Evolutionary conservation across 805 yeast genomes (phyloP).

Genomic region (Ogataea angusta): DNA sequence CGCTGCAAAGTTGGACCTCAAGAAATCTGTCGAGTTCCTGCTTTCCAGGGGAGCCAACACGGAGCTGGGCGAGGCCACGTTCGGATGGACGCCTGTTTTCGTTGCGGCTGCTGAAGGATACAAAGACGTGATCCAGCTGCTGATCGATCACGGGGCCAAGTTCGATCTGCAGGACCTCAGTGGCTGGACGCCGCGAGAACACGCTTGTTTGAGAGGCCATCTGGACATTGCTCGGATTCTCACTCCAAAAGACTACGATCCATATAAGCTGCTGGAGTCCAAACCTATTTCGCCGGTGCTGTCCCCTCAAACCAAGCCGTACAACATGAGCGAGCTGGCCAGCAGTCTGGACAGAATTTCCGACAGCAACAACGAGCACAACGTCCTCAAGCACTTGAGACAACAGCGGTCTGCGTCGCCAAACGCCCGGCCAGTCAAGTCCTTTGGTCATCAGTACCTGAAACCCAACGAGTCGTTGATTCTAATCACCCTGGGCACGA

Average conservation of each 20-base stretch:
- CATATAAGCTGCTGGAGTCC: constrained; percentile 25
- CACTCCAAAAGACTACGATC: constrained; percentile 45
- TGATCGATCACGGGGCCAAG: constrained; percentile 53
- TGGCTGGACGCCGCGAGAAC: constrained; percentile 98
- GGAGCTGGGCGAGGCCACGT: constrained; percentile 71
- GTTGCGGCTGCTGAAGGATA: constrained; percentile 87
- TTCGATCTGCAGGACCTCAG: constrained; percentile 65
- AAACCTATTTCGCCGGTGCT: constrained; percentile 23
- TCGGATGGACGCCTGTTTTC: constrained; percentile 94
- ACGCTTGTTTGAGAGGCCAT: constrained; percentile 89
- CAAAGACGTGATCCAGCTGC: constrained; percentile 48
- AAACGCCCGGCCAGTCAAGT: constrained; percentile 59
- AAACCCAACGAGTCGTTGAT: constrained; percentile 62
- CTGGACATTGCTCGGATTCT: constrained; percentile 62
- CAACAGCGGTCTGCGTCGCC: constrained; percentile 24
- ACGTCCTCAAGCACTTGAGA: constrained; percentile 22
- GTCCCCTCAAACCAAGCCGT: constrained; percentile 36
- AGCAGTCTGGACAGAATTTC: constrained; percentile 27
- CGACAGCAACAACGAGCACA: constrained; percentile 17
- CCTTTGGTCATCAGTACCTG: constrained; percentile 81
- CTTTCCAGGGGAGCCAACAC: constrained; percentile 63
- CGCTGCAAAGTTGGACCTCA: constrained; percentile 63
- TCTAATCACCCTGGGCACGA: constrained; percentile 82
- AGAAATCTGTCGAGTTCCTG: constrained; percentile 50
- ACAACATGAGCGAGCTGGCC: constrained; percentile 18